Conservation (phyloP, 78 protist genomes). For the Dictyostelium brefeldianum region DNA sequence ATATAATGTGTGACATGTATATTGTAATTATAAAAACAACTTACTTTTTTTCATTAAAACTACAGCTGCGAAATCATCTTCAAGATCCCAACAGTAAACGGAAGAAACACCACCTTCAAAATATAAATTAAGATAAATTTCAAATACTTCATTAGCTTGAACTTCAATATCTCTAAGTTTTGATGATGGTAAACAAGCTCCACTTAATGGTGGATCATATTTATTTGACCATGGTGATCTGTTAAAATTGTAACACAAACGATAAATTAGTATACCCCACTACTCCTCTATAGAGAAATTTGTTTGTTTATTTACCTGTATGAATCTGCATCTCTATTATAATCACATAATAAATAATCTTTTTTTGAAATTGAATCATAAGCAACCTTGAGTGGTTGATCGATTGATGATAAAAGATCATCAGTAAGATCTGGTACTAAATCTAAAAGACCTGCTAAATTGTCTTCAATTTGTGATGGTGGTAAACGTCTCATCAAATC, state of each 20-base stretch:
- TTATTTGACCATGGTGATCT: slow-evolving; percentile 98
- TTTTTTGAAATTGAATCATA: slow-evolving; percentile 85
- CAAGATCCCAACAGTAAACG: slow-evolving; percentile 96
- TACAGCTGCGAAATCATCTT: slow-evolving; percentile 93
- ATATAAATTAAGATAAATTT: slow-evolving; percentile 93
- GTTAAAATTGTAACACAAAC: background rate
- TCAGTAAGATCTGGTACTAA: slow-evolving; percentile 96
- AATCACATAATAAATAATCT: slow-evolving; percentile 96
- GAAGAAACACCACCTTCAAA: slow-evolving; percentile 96
- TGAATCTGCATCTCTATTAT: slow-evolving; percentile 99
- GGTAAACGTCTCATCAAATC: slow-evolving; percentile 97
- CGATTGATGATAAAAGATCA: slow-evolving; percentile 95
- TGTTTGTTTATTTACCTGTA: slow-evolving; percentile 86
- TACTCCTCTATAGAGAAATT: background rate
- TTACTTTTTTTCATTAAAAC: slow-evolving; percentile 93
- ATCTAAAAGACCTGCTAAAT: slow-evolving; percentile 91
- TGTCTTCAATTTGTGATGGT: slow-evolving; percentile 91
- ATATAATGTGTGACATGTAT: background rate
- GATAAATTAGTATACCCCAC: background rate
- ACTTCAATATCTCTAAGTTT: slow-evolving; percentile 93
- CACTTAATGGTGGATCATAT: slow-evolving; percentile 94
- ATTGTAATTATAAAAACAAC: background rate
- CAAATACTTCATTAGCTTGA: slow-evolving; percentile 93
- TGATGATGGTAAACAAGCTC: slow-evolving; percentile 92
- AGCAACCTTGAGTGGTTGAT: slow-evolving; percentile 96